phyloP scores from a whole-genome alignment of 2,329 filamentous ascomycete species.

The Ophiostoma piceae region DNA sequence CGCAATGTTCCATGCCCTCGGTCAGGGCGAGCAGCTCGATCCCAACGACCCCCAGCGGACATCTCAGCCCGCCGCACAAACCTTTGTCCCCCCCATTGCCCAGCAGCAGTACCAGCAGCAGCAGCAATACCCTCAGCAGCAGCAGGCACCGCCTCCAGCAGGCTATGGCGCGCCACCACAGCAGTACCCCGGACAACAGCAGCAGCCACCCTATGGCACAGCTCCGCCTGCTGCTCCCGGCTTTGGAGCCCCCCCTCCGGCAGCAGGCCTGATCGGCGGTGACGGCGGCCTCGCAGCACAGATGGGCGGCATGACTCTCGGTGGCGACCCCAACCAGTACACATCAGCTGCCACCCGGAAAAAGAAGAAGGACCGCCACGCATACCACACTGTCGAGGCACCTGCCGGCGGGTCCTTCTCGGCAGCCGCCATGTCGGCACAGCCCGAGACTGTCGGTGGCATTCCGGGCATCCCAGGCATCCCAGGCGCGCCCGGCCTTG shows the following conservation, averaged over 20 bases:
- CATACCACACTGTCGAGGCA: slow-evolving; percentile 79
- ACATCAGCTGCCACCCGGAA: slow-evolving; percentile 45
- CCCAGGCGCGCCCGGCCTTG: slow-evolving; percentile 42
- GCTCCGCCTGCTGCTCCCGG: slow-evolving; percentile 25
- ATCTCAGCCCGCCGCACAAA: slow-evolving; percentile 37
- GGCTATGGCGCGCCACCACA: slow-evolving; percentile 35
- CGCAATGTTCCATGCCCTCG: slow-evolving; percentile 48
- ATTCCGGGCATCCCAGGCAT: slow-evolving; percentile 35
- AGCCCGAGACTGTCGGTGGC: background rate
- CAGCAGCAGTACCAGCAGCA: slow-evolving; percentile 50
- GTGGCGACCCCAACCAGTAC: slow-evolving; percentile 44
- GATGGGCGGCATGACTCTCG: slow-evolving; percentile 71
- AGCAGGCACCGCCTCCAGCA: slow-evolving; percentile 22
- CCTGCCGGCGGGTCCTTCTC: slow-evolving; percentile 62
- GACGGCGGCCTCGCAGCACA: slow-evolving; percentile 60
- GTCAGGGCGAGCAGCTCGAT: slow-evolving; percentile 46
- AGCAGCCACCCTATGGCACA: slow-evolving; percentile 37
- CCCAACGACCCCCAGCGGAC: slow-evolving; percentile 48
- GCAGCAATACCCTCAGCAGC: slow-evolving; percentile 36
- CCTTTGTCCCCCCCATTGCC: slow-evolving; percentile 51
- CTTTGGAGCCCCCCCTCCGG: slow-evolving; percentile 29
- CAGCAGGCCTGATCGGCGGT: slow-evolving; percentile 32
- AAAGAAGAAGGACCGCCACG: slow-evolving; percentile 94
- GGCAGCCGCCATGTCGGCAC: slow-evolving; percentile 51
- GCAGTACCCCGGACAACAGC: slow-evolving; percentile 27